Evolutionary conservation across 1,284 basidiomycete genomes (phyloP), one percentile per base, ranked within the genome.

Genomic region (Cryptococcus floricola): DNA sequence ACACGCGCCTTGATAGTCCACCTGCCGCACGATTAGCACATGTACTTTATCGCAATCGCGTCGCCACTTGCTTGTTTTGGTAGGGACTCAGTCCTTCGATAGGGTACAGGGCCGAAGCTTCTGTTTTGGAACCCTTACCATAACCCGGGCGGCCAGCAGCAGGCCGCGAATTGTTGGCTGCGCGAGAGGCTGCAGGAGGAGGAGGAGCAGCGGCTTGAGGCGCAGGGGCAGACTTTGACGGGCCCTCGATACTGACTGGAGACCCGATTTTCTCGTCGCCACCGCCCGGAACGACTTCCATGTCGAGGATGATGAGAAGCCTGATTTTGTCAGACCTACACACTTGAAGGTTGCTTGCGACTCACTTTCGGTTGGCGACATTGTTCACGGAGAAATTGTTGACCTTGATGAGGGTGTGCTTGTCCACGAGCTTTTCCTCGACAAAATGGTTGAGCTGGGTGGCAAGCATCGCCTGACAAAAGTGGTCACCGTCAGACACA

Each of bases 1-100:
- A 97, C 91, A 50, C 92, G 87, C 25, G 92, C 96, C 74, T 93
- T 94, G 82, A 98, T 97, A 3, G 90, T 95, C 95, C 93, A 96
- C 71, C 77, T 80, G 51, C 1, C 23, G 16, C 10, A 42, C 2
- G 34, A 27, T 45, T 38, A 50, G 46, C 16, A 27, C 25, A 53
- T 39, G 28, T 14, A 42, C 19, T 4, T 39, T 18, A 23, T 34
- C 31, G 14, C 16, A n/a, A 18, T 39, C 10, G 23, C 31, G 6
- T 14, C 6, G 31, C 13, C 13, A 38, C 77, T 66, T 71, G 82
- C 78, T 93, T 94, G 79, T 96, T 98, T 77, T 96, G 91, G 74
- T 98, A 98, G 7, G 95, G 96, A 67, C 89, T 95, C 49, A 98
- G 83, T 5, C 88, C 89, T 70, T 97, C 94, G 66, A 98, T 98